Base-by-base conservation (phyloP, 2,329 filamentous ascomycete species). In the Stagonosporopsis tanaceti region DNA sequence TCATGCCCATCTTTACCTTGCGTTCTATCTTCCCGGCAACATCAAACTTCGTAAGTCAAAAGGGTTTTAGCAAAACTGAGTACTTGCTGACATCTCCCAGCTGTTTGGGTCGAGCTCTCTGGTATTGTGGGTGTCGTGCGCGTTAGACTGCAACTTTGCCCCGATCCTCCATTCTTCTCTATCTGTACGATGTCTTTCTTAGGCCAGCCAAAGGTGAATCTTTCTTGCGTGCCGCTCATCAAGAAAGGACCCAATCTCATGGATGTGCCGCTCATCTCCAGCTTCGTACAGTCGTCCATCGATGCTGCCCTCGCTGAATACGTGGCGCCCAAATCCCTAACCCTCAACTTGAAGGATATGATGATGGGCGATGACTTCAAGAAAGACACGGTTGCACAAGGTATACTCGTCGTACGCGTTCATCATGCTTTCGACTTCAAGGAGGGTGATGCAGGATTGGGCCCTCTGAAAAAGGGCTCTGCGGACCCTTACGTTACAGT, bases 361-460 rank as follows among this genome's bases (percentile, higher is more conserved):
- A 82, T 93, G 12, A 83, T 90, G 7, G 90, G 90, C 4, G 89
- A 91, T 56, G 89, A 92, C 66, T 92, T 89, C 78, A 92, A 92
- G 74, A 91, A 91, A 70, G 89, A 92, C 60, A 91, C 89, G 0
- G 76, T 77, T 28, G 82, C 86, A 2, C 81, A 85, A 30, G 89
- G 90, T 17, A 82, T 91, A 1, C 70, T 93, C 1, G 81, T 89
- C 61, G 81, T 91, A 9, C 83, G 83, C 40, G 87, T 92, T 70
- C 87, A 87, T 67, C 81, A 83, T 24, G 90, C 89, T 0, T 85
- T 83, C 39, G 88, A 86, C 34, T 92, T 92, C 78, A 91, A 90
- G 68, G 84, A 88, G 70, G 89, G 88, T 2, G 90, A 92, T 70
- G 80, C 84, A 5, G 83, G 84, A 0, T 77, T 91, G 32, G 87